phyloP scores from a whole-genome alignment of 495 filamentous ascomycete species.

The Evernia prunastri region DNA sequence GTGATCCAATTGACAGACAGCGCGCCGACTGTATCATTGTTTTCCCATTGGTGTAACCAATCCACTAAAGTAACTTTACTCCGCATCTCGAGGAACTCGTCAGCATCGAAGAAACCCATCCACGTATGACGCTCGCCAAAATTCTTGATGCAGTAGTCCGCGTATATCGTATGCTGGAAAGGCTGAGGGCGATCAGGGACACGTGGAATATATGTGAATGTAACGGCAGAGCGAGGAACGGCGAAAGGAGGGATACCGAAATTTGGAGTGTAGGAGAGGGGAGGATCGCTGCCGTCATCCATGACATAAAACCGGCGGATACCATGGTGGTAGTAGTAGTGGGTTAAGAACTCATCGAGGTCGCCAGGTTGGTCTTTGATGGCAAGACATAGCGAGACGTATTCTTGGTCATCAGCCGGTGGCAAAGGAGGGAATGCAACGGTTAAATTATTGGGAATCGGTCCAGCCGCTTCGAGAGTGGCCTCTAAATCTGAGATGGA shows the following conservation, averaged over 20 bases:
- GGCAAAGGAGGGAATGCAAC: constrained; percentile 12
- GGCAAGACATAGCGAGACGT: constrained; percentile 26
- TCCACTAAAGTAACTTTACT: not conserved
- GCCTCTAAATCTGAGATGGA: not conserved
- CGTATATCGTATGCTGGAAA: constrained; percentile 12
- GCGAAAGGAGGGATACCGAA: constrained; percentile 17
- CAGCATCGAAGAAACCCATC: constrained; percentile 18
- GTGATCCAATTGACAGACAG: constrained; percentile 14
- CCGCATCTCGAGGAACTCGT: constrained; percentile 18
- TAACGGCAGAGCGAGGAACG: constrained; percentile 12
- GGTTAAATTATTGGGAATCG: not conserved
- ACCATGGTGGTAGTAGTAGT: constrained; percentile 30
- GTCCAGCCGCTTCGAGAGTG: not conserved
- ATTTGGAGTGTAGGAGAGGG: constrained; percentile 17
- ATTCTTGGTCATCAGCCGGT: constrained; percentile 22
- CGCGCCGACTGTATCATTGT: constrained; percentile 12
- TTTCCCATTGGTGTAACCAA: constrained; percentile 11
- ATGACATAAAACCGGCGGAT: constrained; percentile 30
- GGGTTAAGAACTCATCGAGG: constrained; percentile 25
- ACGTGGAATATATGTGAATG: constrained; percentile 18
- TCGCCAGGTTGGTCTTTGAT: constrained; percentile 26
- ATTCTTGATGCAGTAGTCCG: constrained; percentile 6
- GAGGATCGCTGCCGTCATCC: constrained; percentile 28
- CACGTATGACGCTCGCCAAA: constrained; percentile 9
- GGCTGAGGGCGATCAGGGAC: constrained; percentile 1